Evolutionary conservation across 1,139 yeast genomes (phyloP).

Genomic region (Blastobotrys malaysiensis): DNA sequence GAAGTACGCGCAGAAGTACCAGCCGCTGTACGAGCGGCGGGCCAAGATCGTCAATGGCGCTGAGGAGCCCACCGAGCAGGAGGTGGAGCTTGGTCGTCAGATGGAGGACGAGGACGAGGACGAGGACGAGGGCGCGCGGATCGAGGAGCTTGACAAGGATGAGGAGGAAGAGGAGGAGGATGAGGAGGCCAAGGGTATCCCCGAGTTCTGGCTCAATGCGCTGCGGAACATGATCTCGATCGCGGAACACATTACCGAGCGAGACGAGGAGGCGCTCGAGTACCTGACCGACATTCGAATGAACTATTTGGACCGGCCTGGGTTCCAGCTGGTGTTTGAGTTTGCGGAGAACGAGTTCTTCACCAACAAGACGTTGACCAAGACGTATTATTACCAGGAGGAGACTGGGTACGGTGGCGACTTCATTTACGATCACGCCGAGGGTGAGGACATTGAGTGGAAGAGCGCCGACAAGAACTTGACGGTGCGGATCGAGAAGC

Average conservation of each 20-base stretch:
- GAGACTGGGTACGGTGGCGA: constrained; percentile 95
- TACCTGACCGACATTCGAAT: constrained; percentile 65
- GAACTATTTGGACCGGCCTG: constrained; percentile 83
- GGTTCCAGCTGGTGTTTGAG: constrained; percentile 80
- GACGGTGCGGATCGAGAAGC: constrained; percentile 82
- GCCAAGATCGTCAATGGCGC: constrained; percentile 65
- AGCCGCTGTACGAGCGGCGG: constrained; percentile 74
- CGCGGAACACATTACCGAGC: constrained; percentile 80
- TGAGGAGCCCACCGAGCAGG: constrained; percentile 72
- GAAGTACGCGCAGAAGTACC: constrained; percentile 65
- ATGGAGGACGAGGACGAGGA: constrained; percentile 47
- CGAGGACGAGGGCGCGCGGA: constrained; percentile 45
- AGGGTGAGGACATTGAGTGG: constrained; percentile 88
- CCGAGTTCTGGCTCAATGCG: constrained; percentile 96
- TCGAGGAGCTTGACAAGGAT: constrained; percentile 37
- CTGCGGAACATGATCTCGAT: constrained; percentile 79
- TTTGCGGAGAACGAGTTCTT: constrained; percentile 75
- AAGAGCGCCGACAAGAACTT: constrained; percentile 71
- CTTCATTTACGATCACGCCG: constrained; percentile 94
- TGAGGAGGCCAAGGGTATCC: constrained; percentile 64
- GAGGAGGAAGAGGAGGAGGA: constrained; percentile 44
- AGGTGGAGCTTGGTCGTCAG: constrained; percentile 69
- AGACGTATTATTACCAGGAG: constrained; percentile 90
- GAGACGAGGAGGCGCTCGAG: constrained; percentile 81
- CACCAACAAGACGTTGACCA: constrained; percentile 62